A percentile compares a stretch with the other conserved stretches of the same genome.
Evolutionary conservation across 805 yeast genomes (phyloP).

Genomic region (Candida railenensis): DNA sequence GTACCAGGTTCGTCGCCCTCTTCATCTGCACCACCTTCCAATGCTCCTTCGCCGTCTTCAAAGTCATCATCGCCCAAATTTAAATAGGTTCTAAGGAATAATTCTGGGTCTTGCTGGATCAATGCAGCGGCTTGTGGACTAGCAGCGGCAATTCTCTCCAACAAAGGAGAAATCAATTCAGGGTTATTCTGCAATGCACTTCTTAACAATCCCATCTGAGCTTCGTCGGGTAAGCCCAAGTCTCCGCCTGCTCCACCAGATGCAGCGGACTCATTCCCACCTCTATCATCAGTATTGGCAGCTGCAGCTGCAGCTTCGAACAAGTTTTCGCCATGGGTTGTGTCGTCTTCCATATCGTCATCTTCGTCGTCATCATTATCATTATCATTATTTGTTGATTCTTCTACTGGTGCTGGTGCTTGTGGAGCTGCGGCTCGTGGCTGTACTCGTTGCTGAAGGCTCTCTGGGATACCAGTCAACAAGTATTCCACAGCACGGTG

Average conservation of each 20-base stretch:
- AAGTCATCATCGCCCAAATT: constrained; percentile 57
- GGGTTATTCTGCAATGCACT: constrained; percentile 83
- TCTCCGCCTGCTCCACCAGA: constrained; percentile 40
- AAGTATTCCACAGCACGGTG: constrained; percentile 97
- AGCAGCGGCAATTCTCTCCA: constrained; percentile 76
- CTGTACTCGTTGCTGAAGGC: constrained; percentile 35
- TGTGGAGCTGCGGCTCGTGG: constrained; percentile 16
- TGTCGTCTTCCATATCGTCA: constrained; percentile 14
- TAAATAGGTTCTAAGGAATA: constrained; percentile 70
- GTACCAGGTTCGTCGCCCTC: constrained; percentile 36
- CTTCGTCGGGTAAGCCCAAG: constrained; percentile 27
- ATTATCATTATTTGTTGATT: constrained; percentile 18
- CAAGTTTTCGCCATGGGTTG: constrained; percentile 43
- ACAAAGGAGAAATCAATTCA: constrained; percentile 77
- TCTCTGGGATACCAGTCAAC: constrained; percentile 84
- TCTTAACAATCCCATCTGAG: constrained; percentile 58
- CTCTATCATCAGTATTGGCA: constrained; percentile 19
- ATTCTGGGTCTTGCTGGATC: constrained; percentile 87
- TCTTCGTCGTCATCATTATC: constrained; percentile 11
- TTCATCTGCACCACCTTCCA: constrained; percentile 30
- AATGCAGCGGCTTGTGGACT: constrained; percentile 84
- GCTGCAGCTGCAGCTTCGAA: constrained; percentile 52
- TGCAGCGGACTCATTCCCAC: constrained; percentile 27
- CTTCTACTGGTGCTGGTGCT: constrained; percentile 13
- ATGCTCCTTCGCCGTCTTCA: constrained; percentile 30